A percentile compares a stretch with the other conserved stretches of the same genome.
Evolutionary conservation across 2,329 filamentous ascomycete species (phyloP).

Genomic region (Botrytis paeoniae): DNA sequence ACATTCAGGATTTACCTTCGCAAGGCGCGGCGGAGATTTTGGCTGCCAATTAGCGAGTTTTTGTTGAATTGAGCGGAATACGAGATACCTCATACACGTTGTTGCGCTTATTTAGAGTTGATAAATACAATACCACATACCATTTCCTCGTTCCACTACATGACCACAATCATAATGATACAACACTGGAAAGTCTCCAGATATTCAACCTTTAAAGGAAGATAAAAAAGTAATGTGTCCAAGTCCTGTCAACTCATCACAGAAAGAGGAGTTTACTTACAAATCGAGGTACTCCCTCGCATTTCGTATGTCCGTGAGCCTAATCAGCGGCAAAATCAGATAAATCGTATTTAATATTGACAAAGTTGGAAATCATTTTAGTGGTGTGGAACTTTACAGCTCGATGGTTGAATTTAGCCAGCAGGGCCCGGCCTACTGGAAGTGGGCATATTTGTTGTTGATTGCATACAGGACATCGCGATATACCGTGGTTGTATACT

Average conservation of each 20-base stretch:
- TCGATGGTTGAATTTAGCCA: not conserved
- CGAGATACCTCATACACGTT: not conserved
- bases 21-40: slow-evolving; percentile 57
- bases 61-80: not conserved
- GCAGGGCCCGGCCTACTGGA: not conserved
- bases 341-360: not conserved
- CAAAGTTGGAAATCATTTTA: not conserved
- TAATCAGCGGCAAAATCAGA: not conserved
- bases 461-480: not conserved
- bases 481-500: not conserved
- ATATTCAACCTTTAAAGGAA: not conserved
- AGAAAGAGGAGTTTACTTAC: not conserved
- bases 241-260: not conserved
- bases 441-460: not conserved
- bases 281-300: not conserved
- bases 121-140: not conserved
- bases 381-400: not conserved
- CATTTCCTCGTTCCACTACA: not conserved
- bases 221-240: not conserved
- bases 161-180: not conserved
- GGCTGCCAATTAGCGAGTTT: slow-evolving; percentile 49
- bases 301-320: not conserved
- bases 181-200: not conserved
- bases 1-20: slow-evolving; percentile 42
- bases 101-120: not conserved